Evolutionary conservation across 768 basidiomycete genomes (phyloP).

Genomic region (Suillus tomentosus): DNA sequence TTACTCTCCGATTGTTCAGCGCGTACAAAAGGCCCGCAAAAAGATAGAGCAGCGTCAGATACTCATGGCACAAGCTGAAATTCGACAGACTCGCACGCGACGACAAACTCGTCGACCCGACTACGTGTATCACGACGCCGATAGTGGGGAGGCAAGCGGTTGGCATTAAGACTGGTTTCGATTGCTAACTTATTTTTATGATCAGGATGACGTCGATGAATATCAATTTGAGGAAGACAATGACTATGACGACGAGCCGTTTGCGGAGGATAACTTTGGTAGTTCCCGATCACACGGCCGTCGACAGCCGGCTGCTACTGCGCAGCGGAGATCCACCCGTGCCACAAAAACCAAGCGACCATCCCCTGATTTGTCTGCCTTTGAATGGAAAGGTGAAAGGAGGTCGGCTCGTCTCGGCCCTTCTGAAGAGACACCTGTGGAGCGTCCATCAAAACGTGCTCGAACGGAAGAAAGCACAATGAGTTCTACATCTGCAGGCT

Average conservation of each 20-base stretch:
- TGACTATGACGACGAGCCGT: constrained; percentile 62
- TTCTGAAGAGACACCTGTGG: constrained; percentile 49
- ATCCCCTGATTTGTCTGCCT: constrained; percentile 49
- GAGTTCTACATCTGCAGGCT: constrained; percentile 47
- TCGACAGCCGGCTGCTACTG: constrained; percentile 35
- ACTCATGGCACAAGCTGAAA: constrained; percentile 71
- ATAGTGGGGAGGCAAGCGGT: constrained; percentile 55
- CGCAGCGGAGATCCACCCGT: constrained; percentile 58
- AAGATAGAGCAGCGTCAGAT: constrained; percentile 69
- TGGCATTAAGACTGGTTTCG: constrained; percentile 19
- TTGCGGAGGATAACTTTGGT: constrained; percentile 42
- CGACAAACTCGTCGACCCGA: constrained; percentile 72
- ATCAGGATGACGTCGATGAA: constrained; percentile 63
- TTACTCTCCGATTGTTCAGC: constrained; percentile 45
- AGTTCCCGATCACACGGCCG: constrained; percentile 42
- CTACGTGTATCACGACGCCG: constrained; percentile 76
- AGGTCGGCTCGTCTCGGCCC: constrained; percentile 71
- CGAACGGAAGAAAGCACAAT: constrained; percentile 74
- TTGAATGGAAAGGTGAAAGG: constrained; percentile 73
- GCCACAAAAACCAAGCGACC: constrained; percentile 53
- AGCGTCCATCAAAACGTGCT: constrained; percentile 66
- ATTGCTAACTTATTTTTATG: constrained; percentile 23
- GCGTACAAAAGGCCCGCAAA: constrained; percentile 67
- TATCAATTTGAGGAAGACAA: constrained; percentile 68
- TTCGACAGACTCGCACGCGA: constrained; percentile 79